A percentile compares a stretch with the other conserved stretches of the same genome.
These are phyloP conservation scores for Parietichytrium sp. DNA, from an alignment of 108 stramenopile species.

Conservation along the genomic window DNA sequence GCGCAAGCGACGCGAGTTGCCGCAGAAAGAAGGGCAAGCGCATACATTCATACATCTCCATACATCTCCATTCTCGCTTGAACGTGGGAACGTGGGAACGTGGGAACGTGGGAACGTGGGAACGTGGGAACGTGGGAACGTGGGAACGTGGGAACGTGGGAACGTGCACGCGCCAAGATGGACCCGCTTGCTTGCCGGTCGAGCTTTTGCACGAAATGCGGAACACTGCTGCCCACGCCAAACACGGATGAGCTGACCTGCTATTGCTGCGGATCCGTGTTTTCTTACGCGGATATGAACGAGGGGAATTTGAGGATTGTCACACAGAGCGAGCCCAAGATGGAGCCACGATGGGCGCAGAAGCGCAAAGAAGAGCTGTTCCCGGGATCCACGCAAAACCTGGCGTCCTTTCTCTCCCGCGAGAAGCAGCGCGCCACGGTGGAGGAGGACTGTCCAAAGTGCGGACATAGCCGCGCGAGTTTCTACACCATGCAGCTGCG, in stretches of 20 bases:
- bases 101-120: too few species aligned
- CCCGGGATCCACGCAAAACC: too few species aligned
- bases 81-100: too few species aligned
- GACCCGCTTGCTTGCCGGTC: slow-evolving; percentile 11
- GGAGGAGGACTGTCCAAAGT: slow-evolving; percentile 93
- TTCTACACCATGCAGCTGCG: slow-evolving; percentile 97
- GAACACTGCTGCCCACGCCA: slow-evolving; percentile 31
- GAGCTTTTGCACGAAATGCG: slow-evolving; percentile 29
- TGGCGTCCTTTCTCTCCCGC: too few species aligned
- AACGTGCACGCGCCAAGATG: not conserved
- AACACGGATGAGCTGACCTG: slow-evolving; percentile 7
- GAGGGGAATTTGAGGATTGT: not conserved
- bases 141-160: too few species aligned
- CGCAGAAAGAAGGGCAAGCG: too few species aligned
- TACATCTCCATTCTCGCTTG: too few species aligned
- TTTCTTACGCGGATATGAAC: slow-evolving; percentile 1
- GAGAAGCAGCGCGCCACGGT: slow-evolving; percentile 71
- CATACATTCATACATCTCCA: too few species aligned
- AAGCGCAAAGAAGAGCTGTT: too few species aligned
- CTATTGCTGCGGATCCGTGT: slow-evolving; percentile 10
- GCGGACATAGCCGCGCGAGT: slow-evolving; percentile 80
- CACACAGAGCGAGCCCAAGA: not conserved
- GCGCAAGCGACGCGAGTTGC: too few species aligned
- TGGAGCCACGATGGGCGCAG: slow-evolving; percentile 22
- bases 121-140: too few species aligned